Evolutionary conservation across 768 basidiomycete species (phyloP), one percentile per base, ranked within the genome.

Genomic region (Wakefieldia striispora): DNA sequence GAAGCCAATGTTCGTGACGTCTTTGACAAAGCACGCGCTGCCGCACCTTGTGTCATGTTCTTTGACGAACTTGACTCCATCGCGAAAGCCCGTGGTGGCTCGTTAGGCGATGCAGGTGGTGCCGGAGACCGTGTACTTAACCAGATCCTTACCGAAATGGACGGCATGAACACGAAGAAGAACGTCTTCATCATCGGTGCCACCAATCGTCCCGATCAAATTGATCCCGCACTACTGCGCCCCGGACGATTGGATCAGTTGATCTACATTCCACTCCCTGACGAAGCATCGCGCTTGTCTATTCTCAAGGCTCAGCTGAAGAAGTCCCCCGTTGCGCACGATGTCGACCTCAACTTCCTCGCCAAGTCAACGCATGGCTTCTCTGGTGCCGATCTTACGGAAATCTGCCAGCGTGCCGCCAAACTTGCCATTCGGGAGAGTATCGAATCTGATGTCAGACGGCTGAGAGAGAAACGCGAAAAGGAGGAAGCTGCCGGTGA

Each of bases 41-140:
- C 97, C 8, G 95, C 97, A 23, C 97, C 97, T 47, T 98, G 97
- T 67, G 97, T 99, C 60, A 97, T 99, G 93, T 99, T 99, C 90
- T 99, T 99, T 73, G 97, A 99, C 63, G 97, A 99, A 71, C 78
- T 99, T 69, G 97, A 99, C 70, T 97, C 95, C 14, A 98, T 99
- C 63, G 97, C 97, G 40, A 98, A 98, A 76, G 83, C 94, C 45
- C 91, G 97, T 72, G 97, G 97, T 54, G 77, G 79, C 19, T 78
- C 81, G 3, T 72, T 78, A 9, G 94, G 94, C 34, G 97, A 98
- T 71, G 97, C 73, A 47, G 97, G 97, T 56, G 97, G 97, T 54
- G 95, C 97, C 12, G 88, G 95, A 33, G 97, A 99, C 65, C 92
- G 97, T 75, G 97, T 98, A 14, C 80, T 99, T 50, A 97, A 99